These are phyloP conservation scores for Gastrodia elata DNA, from an alignment of 106 monocot species.

Conservation along the genomic window DNA sequence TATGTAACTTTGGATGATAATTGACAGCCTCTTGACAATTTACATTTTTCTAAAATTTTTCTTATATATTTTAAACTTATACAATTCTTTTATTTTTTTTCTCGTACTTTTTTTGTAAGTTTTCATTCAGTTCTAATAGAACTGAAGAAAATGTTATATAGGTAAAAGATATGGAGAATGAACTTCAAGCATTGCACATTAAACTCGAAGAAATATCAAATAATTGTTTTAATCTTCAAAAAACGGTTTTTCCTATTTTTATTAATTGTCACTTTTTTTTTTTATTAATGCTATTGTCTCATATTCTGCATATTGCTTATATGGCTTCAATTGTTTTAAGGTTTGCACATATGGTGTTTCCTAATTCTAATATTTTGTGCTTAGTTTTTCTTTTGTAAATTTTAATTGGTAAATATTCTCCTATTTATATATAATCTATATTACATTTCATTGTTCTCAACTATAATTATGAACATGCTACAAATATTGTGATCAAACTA, in stretches of 20 bases:
- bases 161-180: constrained; percentile 97
- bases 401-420: neutral
- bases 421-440: neutral
- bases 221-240: constrained; percentile 42
- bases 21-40: neutral
- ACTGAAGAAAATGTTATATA: constrained; percentile 11
- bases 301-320: too few relatives aligned
- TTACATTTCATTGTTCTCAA: neutral
- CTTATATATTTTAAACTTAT: neutral
- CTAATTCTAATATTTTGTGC: too few relatives aligned
- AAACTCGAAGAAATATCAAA: constrained; percentile 54
- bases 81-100: too few relatives aligned
- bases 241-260: constrained; percentile 40
- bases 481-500: neutral
- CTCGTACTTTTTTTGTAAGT: neutral
- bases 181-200: constrained; percentile 59
- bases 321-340: too few relatives aligned
- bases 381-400: neutral
- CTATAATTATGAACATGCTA: neutral
- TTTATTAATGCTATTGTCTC: too few relatives aligned
- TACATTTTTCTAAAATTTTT: neutral
- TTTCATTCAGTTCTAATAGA: neutral
- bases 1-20: neutral
- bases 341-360: too few relatives aligned
- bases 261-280: too few relatives aligned